Percentiles rank a stretch among this genome's conserved stretches.
phyloP scores from a whole-genome alignment of 2,329 filamentous ascomycete genomes.

The Ascochyta fabae region DNA sequence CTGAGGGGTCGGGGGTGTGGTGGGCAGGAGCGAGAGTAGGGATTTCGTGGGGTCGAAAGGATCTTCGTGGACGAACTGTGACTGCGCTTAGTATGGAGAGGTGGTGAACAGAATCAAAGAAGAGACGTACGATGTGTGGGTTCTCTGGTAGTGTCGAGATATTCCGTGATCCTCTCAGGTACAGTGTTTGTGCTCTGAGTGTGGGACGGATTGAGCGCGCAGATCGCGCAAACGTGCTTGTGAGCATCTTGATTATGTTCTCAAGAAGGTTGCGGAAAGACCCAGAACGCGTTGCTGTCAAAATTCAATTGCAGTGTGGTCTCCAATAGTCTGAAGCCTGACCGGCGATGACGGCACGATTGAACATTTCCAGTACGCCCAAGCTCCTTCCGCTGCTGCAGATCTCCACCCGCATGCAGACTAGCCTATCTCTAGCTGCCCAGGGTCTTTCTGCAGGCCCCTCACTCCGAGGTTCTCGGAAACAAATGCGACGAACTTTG shows the following conservation, averaged over 20 bases:
- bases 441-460: constrained; percentile 6
- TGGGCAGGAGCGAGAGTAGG: constrained; percentile 64
- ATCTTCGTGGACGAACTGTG: constrained; percentile 59
- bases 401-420: constrained; percentile 1
- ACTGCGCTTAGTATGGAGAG: constrained; percentile 1
- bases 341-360: constrained; percentile 20
- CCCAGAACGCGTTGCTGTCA: background rate
- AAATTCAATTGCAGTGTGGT: constrained; percentile 4
- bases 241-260: constrained; percentile 22
- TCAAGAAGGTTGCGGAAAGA: no score
- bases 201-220: constrained; percentile 22
- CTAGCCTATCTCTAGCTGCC: constrained; percentile 2
- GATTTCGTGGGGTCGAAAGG: constrained; percentile 49
- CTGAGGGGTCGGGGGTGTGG: constrained; percentile 58
- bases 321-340: background rate
- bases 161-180: constrained; percentile 32
- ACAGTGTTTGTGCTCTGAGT: constrained; percentile 22
- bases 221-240: constrained; percentile 27
- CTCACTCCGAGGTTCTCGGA: constrained; percentile 7
- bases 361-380: constrained; percentile 14
- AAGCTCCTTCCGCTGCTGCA: constrained; percentile 26
- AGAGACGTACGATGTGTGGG: constrained; percentile 48
- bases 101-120: background rate
- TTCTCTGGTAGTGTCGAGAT: constrained; percentile 54
- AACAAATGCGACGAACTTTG: background rate